A percentile compares a stretch with the other conserved stretches of the same genome.
Conservation (phyloP, 2,329 filamentous ascomycete genomes). For the Aspergillus puulaauensis region DNA sequence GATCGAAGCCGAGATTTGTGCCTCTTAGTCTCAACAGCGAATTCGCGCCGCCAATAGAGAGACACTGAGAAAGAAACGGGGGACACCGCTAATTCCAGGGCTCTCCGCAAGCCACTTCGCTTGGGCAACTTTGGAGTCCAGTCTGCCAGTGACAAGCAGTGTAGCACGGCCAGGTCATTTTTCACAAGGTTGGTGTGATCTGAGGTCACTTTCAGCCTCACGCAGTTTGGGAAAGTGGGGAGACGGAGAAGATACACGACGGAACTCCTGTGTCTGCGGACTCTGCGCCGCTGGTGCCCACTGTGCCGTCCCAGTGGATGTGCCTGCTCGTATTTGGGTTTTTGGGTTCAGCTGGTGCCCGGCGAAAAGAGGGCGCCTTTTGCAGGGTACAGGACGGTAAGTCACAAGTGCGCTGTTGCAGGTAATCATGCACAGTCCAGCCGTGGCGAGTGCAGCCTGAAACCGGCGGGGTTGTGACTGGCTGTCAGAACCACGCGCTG, state of each 20-base stretch:
- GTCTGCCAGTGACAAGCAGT: neutral
- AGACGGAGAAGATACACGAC: neutral
- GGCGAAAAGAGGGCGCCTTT: neutral
- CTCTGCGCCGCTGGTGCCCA: neutral
- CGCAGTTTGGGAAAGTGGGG: neutral
- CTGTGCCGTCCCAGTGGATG: neutral
- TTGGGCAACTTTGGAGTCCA: too few species aligned
- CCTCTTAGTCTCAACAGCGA: neutral
- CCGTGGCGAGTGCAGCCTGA: neutral
- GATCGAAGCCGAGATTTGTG: neutral
- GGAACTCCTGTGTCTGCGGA: neutral
- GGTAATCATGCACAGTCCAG: neutral
- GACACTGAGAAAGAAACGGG: neutral
- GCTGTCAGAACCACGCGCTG: neutral
- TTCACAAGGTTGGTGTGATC: neutral
- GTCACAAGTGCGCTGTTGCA: neutral
- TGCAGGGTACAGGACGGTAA: neutral
- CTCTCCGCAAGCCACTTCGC: neutral
- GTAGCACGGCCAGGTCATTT: neutral
- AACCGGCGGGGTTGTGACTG: neutral
- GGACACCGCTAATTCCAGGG: neutral
- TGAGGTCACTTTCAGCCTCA: conserved; percentile 6
- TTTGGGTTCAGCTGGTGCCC: neutral
- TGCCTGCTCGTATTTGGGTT: neutral
- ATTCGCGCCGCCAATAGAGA: neutral